Base-by-base conservation (phyloP, 1,139 yeast genomes). In the Nakaseomyces delphensis region DNA sequence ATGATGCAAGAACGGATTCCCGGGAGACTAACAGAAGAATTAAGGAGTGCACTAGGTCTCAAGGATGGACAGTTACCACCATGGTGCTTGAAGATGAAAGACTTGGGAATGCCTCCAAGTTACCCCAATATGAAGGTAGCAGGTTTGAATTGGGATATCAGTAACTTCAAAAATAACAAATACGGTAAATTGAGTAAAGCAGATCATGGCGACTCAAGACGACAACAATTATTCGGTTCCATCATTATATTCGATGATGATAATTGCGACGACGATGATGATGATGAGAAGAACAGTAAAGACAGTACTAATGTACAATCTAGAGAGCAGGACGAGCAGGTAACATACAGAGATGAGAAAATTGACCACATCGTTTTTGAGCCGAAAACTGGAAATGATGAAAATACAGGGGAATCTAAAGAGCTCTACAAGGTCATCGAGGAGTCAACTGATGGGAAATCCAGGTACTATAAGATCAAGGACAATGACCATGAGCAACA, bases 101-200 rank as follows among this genome's bases (percentile, higher is more conserved):
- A 75, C 44, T 56, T 76, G 18, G 97, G 97, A 0, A 79, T 84
- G 27, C 96, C 98, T 0, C 96, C 96, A 0, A 72, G 89, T 13
- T 91, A 87, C 60, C 78, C 79, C 3, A 71, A 76, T 28, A 65
- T 85, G 57, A 63, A 70, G 25, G 74, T 85, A 5, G 86, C 73
- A 52, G 69, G 83, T 49, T 63, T 64, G 39, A 74, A 71, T 47
- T 53, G 57, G 45, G 62, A 57, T 15, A 50, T 58, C 6, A 57
- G 55, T 21, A 54, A 51, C 25, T 41, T 55, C n/a, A 54, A 45
- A 8, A 52, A 43, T 11, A 52, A 47, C 23, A 45, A 33, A 8
- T 69, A 67, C 53, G 75, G 74, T 4, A 53, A 56, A 36, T 16
- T 39, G 31, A 51, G 51, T 36, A 60, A 58, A 11, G 51, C 40